Base-by-base conservation (phyloP, 257 asterid species). In the Solanum sitiens region DNA sequence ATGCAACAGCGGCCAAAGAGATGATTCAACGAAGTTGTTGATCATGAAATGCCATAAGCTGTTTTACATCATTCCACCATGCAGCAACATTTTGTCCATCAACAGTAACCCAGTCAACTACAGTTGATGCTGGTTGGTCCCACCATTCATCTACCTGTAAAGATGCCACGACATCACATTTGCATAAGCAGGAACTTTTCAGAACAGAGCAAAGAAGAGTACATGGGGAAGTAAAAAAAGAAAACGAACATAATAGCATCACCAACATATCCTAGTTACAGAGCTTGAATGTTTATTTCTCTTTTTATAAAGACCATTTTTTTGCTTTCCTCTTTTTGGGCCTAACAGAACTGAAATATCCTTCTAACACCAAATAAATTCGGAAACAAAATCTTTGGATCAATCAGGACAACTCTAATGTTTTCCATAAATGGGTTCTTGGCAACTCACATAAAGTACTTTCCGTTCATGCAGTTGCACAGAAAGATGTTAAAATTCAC, bases 61-160 rank as follows among this genome's bases (percentile, higher is more conserved):
- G 98, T 90, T 96, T 96, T 90, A 95, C 94, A 82, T 96, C 99
- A 90, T 97, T 97, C 90, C 94, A 98, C 99, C 99, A 97, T 1
- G 94, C 95, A 86, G 94, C 94, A 87, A 95, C 99, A 88, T 95
- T 96, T 92, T 97, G 98, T 77, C 99, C 99, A 83, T 97, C 99
- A 9, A 96, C 94, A 4, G 97, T 87, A 79, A 95, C 98, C 99
- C 99, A 97, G 89, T 97, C 99, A 67, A 96, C 98, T 44, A 94
- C 99, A 61, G 98, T 89, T 11, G 99, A 94, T 47, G 99, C 99
- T 75, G 99, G 99, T 86, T 97, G 99, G 87, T 97, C 99, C 99
- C 99, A 97, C 99, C 99, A 97, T 91, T 97, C 99, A 87, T 95
- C 99, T 79, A 96, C 98, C 99, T 96, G 92, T 89, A 91, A 35